Evolutionary conservation across 225 moss, liverwort and hornwort genomes (phyloP).

Genomic region (Marchantia paleacea): DNA sequence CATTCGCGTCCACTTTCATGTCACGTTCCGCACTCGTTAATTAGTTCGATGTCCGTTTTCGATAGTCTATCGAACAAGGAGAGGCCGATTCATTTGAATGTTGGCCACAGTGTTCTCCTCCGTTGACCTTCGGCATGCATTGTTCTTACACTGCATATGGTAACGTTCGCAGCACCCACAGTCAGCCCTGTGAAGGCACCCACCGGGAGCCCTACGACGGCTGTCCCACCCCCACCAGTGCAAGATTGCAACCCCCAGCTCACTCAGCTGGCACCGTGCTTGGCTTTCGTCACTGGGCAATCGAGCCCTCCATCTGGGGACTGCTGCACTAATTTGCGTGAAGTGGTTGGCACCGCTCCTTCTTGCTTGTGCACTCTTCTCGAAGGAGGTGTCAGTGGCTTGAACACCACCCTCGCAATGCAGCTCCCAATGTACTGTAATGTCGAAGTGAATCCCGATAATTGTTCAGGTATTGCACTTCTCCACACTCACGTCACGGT

Average conservation of each 20-base stretch:
- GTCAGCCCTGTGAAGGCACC: slow-evolving; percentile 4
- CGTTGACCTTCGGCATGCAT: neutral
- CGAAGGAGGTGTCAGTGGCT: neutral
- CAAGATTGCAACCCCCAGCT: neutral
- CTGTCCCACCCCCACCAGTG: neutral
- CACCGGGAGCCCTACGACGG: neutral
- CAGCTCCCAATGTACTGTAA: slow-evolving; percentile 5
- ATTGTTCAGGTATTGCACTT: neutral
- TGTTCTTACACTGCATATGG: no score
- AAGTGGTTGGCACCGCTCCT: neutral
- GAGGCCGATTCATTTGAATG: no score
- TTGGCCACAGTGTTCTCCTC: neutral
- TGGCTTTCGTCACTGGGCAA: neutral
- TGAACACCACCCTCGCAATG: slow-evolving; percentile 8
- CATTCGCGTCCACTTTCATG: no score
- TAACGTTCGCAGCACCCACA: neutral
- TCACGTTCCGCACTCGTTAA: neutral
- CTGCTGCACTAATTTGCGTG: neutral
- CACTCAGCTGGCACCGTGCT: neutral
- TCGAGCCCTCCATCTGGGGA: neutral
- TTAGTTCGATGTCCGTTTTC: neutral
- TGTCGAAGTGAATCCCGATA: neutral
- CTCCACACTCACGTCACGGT: neutral
- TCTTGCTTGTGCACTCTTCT: neutral
- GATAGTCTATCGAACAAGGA: no score